Conservation (phyloP, 1,139 yeast genomes). For the Geotrichum australiense region DNA sequence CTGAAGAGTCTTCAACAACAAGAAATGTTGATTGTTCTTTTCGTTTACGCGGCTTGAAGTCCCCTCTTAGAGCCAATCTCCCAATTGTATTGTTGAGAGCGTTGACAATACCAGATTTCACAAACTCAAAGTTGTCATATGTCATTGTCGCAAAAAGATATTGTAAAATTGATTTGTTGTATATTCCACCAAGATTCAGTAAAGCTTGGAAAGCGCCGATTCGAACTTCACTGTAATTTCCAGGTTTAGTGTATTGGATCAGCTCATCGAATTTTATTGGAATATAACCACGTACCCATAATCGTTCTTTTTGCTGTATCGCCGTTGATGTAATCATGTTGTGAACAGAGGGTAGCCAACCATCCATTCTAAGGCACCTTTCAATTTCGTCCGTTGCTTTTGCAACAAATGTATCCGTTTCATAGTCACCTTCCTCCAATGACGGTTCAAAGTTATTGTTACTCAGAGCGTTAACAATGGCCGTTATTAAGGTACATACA, state of each 20-base stretch:
- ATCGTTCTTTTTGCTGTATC: conserved; percentile 49
- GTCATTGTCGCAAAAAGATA: conserved; percentile 56
- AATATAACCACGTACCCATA: conserved; percentile 54
- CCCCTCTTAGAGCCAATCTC: conserved; percentile 61
- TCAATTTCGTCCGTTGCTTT: conserved; percentile 56
- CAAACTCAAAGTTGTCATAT: conserved; percentile 48
- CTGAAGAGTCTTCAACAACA: conserved; percentile 22
- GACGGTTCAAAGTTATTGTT: conserved; percentile 20
- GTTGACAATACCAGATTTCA: conserved; percentile 46
- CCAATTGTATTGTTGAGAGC: conserved; percentile 51
- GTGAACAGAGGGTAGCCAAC: conserved; percentile 77
- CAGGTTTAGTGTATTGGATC: conserved; percentile 45
- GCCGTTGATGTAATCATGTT: conserved; percentile 52
- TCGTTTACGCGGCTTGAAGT: conserved; percentile 18
- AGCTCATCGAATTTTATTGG: conserved; percentile 47
- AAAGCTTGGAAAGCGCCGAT: conserved; percentile 65
- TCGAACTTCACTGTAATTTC: conserved; percentile 49
- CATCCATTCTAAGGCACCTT: conserved; percentile 72
- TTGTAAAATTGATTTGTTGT: conserved; percentile 50
- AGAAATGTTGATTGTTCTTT: conserved; percentile 17
- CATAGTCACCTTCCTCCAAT: conserved; percentile 21
- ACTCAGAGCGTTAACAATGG: conserved; percentile 46
- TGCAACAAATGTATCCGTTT: conserved; percentile 35
- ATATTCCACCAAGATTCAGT: conserved; percentile 68
- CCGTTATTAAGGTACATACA: conserved; percentile 49